A percentile compares a stretch with the other conserved stretches of the same genome.
Evolutionary conservation across 805 yeast species (phyloP).

Genomic region (Ogataea neopini): DNA sequence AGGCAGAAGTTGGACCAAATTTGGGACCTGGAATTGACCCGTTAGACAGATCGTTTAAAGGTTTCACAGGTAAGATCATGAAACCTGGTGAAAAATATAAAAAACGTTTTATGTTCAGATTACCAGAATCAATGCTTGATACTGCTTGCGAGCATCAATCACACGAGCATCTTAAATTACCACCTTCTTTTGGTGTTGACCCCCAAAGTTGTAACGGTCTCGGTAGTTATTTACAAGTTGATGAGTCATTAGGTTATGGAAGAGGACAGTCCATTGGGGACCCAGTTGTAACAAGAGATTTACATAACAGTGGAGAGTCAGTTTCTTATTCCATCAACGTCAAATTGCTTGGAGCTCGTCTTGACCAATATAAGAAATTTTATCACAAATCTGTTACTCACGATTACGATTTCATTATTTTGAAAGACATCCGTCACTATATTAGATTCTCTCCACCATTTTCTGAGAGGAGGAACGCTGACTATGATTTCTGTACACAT

Average conservation of each 20-base stretch:
- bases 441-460: constrained; percentile 24
- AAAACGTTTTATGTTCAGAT: constrained; percentile 56
- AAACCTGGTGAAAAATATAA: constrained; percentile 50
- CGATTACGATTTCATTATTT: constrained; percentile 27
- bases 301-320: constrained; percentile 41
- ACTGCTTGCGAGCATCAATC: constrained; percentile 47
- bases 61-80: constrained; percentile 48
- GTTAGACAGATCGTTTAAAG: constrained; percentile 31
- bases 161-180: constrained; percentile 37
- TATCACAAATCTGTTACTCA: constrained; percentile 20
- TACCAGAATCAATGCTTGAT: constrained; percentile 55
- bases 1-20: neutral
- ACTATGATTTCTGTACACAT: constrained; percentile 11
- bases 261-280: constrained; percentile 49
- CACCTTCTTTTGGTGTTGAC: constrained; percentile 45
- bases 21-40: constrained; percentile 19
- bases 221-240: constrained; percentile 29
- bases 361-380: constrained; percentile 28
- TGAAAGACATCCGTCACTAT: constrained; percentile 22
- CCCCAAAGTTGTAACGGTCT: constrained; percentile 26
- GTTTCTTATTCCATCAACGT: constrained; percentile 55
- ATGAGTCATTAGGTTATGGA: constrained; percentile 55
- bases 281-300: constrained; percentile 53
- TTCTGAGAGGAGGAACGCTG: neutral
- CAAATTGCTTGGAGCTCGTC: constrained; percentile 50